Base-by-base conservation (phyloP, 2,329 filamentous ascomycete species). In the Capronia epimyces region DNA sequence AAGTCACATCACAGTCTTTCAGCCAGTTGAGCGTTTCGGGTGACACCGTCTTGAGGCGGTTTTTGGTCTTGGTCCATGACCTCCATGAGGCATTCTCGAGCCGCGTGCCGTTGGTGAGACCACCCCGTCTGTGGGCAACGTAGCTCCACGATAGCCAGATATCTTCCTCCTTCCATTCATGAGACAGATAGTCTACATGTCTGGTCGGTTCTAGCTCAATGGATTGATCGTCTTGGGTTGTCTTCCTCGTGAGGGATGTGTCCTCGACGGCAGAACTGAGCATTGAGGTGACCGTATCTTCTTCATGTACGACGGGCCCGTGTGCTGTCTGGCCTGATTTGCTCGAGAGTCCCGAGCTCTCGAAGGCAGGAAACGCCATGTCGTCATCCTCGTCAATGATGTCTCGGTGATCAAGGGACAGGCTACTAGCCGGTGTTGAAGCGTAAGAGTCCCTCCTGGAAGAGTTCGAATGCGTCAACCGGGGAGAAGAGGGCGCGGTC, bases 121-220 rank as follows among this genome's bases (percentile, higher is more conserved):
- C 80, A 53, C 82, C 82, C 62, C 85, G 78, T 63, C 88, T 86
- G 22, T 86, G 84, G 13, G 90, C 83, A 61, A 97, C 88, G 66
- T 95, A 93, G 65, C 89, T 84, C 93, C 93, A 97, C 1, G 91
- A 96, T 4, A 87, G 85, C 90, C 90, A 97, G 21, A 97, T 94
- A 69, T 98, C 91, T 68, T 97, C 90, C 69, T 96, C 89, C 57
- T 80, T 82, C 88, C 91, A 95, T 55, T 91, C 82, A 65, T 97
- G 87, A 15, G 90, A 95, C 41, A 96, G 79, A 65, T 95, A 95
- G 70, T 95, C 90, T n/a, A 95, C 90, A 69, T 95, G 89, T 58
- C 89, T 78, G 40, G 89, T 89, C 1, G 89, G 89, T 63, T 86
- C 81, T 27, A 76, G 77, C 56, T 82, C 80, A 31, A 94, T 76